Conservation (phyloP, 202 grass and related monocot genomes). For the Schoenoplectus triqueter region DNA sequence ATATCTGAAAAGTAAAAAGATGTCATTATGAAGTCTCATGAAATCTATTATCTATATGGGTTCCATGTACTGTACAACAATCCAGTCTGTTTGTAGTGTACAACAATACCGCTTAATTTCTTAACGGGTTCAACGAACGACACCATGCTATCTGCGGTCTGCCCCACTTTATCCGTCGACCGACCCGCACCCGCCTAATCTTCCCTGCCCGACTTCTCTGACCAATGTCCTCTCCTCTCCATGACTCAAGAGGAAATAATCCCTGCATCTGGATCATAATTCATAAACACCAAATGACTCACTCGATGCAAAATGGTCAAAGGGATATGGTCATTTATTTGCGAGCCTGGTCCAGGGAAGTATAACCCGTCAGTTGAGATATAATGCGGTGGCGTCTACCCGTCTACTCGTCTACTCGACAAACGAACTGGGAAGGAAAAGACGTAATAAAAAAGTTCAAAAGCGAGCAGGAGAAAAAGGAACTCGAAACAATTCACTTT, state of each 20-base stretch:
- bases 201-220: conserved; percentile 11
- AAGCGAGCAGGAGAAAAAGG: conserved; percentile 20
- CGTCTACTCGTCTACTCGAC: neutral
- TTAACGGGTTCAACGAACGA: conserved; percentile 20
- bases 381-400: conserved; percentile 21
- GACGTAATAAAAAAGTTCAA: conserved; percentile 27
- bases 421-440: conserved; percentile 26
- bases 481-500: conserved; percentile 19
- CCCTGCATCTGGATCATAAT: neutral
- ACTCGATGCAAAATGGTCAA: neutral
- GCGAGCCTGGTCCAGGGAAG: neutral
- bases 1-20: neutral
- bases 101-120: conserved; percentile 1
- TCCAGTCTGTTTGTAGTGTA: too few relatives aligned
- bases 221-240: neutral
- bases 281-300: neutral
- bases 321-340: neutral
- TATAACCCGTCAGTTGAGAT: neutral
- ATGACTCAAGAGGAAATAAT: neutral
- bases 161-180: conserved; percentile 4
- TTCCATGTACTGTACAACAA: neutral
- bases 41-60: neutral
- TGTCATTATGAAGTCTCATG: neutral
- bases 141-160: neutral
- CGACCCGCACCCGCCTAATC: neutral